A percentile compares a stretch with the other conserved stretches of the same genome.
Evolutionary conservation across 2,329 filamentous ascomycete species (phyloP).

Genomic region (Pseudocercospora fijiensis): DNA sequence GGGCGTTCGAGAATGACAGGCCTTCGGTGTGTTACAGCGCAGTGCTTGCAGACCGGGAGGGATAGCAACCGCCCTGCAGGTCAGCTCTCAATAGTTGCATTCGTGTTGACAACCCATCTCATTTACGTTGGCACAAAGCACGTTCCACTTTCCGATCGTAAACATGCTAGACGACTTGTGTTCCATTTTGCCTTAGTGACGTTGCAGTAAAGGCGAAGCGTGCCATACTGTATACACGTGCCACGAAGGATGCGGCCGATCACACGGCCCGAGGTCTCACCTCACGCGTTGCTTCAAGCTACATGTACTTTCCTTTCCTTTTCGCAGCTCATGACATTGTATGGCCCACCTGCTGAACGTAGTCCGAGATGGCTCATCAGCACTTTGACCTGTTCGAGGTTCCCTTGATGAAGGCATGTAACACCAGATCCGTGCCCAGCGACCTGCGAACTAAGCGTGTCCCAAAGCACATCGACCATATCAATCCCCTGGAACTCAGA

Average conservation of each 20-base stretch:
- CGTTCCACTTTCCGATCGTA: background rate
- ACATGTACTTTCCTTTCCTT: background rate
- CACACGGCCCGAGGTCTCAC: too few relatives aligned
- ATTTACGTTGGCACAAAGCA: background rate
- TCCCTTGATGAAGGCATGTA: background rate
- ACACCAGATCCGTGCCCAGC: background rate
- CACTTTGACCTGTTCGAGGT: background rate
- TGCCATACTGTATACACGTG: too few relatives aligned
- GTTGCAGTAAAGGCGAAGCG: background rate
- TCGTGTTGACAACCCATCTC: background rate
- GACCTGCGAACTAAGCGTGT: background rate
- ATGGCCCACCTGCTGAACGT: background rate
- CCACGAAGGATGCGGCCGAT: too few relatives aligned
- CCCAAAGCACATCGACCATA: background rate
- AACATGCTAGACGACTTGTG: too few relatives aligned
- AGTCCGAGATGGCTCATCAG: background rate
- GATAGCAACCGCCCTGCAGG: background rate
- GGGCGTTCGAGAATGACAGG: too few relatives aligned
- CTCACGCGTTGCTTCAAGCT: background rate
- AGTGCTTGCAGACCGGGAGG: background rate
- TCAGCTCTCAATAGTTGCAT: background rate
- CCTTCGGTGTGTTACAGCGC: background rate
- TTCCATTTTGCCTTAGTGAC: too few relatives aligned
- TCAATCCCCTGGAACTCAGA: background rate
- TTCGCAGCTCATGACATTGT: background rate